Evolutionary conservation across 257 asterid species (phyloP).

Genomic region (Solanum etuberosum): DNA sequence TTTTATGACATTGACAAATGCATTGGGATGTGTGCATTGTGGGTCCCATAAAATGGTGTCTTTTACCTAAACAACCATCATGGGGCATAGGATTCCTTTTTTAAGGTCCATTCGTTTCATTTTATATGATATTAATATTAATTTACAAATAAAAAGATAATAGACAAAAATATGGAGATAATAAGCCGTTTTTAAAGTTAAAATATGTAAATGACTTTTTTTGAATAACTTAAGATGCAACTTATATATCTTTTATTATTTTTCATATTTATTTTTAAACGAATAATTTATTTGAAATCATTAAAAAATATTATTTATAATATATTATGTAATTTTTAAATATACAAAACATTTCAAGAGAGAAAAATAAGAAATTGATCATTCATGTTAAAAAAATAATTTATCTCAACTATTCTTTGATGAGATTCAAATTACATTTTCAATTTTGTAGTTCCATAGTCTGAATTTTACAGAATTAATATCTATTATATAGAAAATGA

Average conservation of each 20-base stretch:
- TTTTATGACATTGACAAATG: background rate
- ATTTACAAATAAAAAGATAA: background rate
- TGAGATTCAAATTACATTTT: background rate
- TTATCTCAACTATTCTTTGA: background rate
- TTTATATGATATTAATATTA: background rate
- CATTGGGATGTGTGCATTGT: background rate
- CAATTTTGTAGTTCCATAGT: too few relatives aligned
- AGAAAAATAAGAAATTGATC: background rate
- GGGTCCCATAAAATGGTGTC: background rate
- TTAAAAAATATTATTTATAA: background rate
- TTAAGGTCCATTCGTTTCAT: background rate
- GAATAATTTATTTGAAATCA: background rate
- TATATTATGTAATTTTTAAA: background rate
- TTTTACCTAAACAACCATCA: background rate
- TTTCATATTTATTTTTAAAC: background rate
- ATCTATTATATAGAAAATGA: background rate
- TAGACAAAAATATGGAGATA: accelerated
- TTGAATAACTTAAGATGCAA: background rate
- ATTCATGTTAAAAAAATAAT: background rate
- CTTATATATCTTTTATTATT: background rate
- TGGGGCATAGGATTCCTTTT: background rate
- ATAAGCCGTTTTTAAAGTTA: background rate
- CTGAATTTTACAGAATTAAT: background rate
- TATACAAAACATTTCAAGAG: background rate
- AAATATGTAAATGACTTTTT: background rate